phyloP scores from a whole-genome alignment of 768 basidiomycete species.

The Mrakia frigida region DNA sequence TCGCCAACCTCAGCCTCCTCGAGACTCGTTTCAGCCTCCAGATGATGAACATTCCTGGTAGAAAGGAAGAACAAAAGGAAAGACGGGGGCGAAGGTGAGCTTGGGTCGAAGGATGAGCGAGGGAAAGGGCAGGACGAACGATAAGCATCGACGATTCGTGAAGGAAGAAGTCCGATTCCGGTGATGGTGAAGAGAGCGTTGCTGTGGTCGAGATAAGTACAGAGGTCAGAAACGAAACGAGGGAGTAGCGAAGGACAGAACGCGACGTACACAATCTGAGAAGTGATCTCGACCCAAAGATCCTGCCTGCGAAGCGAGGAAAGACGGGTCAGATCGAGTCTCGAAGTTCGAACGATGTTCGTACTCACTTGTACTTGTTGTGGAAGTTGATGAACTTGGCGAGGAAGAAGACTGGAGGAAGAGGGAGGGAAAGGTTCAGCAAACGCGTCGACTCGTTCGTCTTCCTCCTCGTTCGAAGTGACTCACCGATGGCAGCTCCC shows the following conservation, averaged over 20 bases:
- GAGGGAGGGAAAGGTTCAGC: constrained; percentile 51
- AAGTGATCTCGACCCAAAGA: constrained; percentile 58
- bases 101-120: not conserved
- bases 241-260: not conserved
- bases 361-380: constrained; percentile 55
- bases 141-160: constrained; percentile 68
- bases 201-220: constrained; percentile 45
- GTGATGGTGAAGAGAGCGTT: constrained; percentile 78
- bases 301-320: constrained; percentile 42
- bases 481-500: constrained; percentile 70
- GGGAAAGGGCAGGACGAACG: constrained; percentile 40
- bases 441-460: not conserved
- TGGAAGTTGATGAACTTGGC: constrained; percentile 58
- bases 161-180: constrained; percentile 68
- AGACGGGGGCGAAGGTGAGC: not conserved
- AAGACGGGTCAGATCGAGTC: not conserved
- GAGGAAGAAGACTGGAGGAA: constrained; percentile 45
- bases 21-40: constrained; percentile 66
- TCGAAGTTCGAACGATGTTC: not conserved
- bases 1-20: constrained; percentile 55
- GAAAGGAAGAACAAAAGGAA: not conserved
- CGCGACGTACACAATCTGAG: not conserved
- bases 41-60: constrained; percentile 54
- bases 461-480: not conserved
- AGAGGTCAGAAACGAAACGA: not conserved